phyloP scores from a whole-genome alignment of 352 stramenopile species.

The Phytophthora hibernalis region DNA sequence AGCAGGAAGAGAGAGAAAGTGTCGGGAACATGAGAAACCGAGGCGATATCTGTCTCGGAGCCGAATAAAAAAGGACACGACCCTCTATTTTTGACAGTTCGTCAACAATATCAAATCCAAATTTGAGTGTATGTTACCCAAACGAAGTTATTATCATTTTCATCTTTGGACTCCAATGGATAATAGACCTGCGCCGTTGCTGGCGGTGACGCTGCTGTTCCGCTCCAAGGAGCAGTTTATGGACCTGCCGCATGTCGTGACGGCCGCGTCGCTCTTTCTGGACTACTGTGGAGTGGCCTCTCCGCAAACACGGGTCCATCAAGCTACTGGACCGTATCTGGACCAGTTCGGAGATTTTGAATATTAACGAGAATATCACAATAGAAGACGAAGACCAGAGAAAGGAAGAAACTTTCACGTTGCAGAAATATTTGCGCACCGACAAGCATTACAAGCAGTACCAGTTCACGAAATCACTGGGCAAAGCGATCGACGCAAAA shows the following conservation, averaged over 20 bases:
- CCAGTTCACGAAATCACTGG: not conserved
- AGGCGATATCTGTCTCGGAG: no score
- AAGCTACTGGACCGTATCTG: not conserved
- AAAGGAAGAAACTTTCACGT: not conserved
- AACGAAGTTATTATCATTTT: no score
- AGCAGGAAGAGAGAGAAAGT: no score
- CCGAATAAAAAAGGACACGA: no score
- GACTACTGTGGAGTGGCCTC: not conserved
- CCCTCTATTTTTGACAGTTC: no score
- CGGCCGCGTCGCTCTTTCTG: not conserved
- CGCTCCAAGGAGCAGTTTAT: slow-evolving; percentile 1
- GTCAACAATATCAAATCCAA: no score
- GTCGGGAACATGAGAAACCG: no score
- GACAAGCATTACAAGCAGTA: not conserved
- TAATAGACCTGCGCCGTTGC: not conserved
- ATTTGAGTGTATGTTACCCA: no score
- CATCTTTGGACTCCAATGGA: no score
- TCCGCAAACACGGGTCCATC: not conserved
- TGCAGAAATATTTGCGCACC: not conserved
- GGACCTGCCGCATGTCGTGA: not conserved
- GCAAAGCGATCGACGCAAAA: not conserved
- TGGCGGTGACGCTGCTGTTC: not conserved
- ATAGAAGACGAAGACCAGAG: not conserved
- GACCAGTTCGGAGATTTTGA: not conserved
- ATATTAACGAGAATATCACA: not conserved